Conservation (phyloP, 192 early-diverging fungal genomes). For the Rhizophlyctis rosea region DNA sequence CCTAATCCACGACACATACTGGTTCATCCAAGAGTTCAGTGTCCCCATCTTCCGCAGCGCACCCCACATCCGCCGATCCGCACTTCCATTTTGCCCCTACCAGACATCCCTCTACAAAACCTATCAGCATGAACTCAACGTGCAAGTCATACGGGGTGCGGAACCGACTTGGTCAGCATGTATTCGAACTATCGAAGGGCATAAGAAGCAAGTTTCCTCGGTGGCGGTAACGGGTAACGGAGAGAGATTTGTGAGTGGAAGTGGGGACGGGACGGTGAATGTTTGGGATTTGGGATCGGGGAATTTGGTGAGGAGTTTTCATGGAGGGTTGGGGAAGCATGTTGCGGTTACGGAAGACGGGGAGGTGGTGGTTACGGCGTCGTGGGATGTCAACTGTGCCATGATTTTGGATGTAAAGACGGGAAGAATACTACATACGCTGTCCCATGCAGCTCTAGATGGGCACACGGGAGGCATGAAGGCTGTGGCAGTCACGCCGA, state of each 20-base stretch:
- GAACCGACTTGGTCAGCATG: neutral
- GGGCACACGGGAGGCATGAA: too few species aligned
- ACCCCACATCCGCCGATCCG: neutral
- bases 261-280: slow-evolving; percentile 31
- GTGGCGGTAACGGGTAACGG: slow-evolving; percentile 74
- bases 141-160: neutral
- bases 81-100: neutral
- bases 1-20: neutral
- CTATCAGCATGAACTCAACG: neutral
- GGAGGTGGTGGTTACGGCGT: slow-evolving; percentile 14
- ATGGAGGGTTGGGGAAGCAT: neutral
- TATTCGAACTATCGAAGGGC: slow-evolving; percentile 51
- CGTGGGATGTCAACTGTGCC: too few species aligned
- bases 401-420: too few species aligned
- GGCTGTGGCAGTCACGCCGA: too few species aligned
- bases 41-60: neutral
- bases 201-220: slow-evolving; percentile 76
- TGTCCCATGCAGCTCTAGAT: too few species aligned
- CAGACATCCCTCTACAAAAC: neutral
- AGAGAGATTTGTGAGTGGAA: slow-evolving; percentile 78
- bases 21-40: neutral
- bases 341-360: slow-evolving; percentile 13
- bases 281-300: neutral
- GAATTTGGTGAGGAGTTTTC: neutral
- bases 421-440: too few species aligned